Percentiles rank a stretch among this genome's conserved stretches.
These are phyloP conservation scores for Pythium vanterpoolii DNA, from an alignment of 352 stramenopile genomes.

Conservation along the genomic window DNA sequence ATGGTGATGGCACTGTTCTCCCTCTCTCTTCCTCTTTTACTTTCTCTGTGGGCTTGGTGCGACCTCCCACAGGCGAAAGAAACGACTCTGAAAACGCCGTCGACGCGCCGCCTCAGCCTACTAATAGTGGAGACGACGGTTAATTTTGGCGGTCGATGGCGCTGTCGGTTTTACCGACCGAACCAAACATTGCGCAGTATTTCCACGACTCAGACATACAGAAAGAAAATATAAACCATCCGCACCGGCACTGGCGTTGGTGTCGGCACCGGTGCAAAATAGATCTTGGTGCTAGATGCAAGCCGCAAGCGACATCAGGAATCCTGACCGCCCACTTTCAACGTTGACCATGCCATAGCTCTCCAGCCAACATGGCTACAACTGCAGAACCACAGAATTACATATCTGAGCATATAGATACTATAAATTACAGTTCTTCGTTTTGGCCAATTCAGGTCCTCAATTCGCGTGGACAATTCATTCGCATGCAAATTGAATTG, in stretches of 20 bases:
- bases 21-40: neutral
- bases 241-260: no score
- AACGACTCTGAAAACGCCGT: constrained; percentile 10
- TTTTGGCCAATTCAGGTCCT: neutral
- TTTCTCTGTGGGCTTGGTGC: neutral
- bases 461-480: neutral
- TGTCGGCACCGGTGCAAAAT: neutral
- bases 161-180: neutral
- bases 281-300: neutral
- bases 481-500: neutral
- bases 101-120: neutral
- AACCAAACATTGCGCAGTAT: neutral
- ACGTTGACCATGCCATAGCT: neutral
- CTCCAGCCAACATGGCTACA: neutral
- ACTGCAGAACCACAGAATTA: neutral
- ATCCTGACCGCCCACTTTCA: neutral
- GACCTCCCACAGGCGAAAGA: neutral
- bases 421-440: neutral
- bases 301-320: neutral
- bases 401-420: neutral
- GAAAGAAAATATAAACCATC: neutral
- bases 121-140: neutral
- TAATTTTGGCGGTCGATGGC: neutral
- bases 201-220: neutral
- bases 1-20: constrained; percentile 27